phyloP scores from a whole-genome alignment of 2,329 filamentous ascomycete genomes.

The Mariannaea elegans region DNA sequence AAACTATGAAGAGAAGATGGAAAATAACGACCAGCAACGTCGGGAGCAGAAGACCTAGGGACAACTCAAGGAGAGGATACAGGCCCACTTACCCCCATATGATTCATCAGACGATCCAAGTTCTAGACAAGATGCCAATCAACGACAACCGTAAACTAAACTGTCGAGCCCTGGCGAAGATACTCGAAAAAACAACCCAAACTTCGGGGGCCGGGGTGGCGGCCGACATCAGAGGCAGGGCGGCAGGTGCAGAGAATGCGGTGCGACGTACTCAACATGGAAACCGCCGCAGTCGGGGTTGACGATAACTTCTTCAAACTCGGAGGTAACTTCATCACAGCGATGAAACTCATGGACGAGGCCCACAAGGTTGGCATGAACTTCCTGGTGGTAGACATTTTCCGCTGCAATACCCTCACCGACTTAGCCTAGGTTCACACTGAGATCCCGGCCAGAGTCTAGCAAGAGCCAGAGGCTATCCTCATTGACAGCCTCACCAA shows the following conservation, averaged over 20 bases:
- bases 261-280: constrained; percentile 46
- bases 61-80: background rate
- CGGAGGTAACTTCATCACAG: constrained; percentile 59
- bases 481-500: constrained; percentile 20
- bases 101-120: constrained; percentile 33
- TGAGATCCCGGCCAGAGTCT: too few species aligned
- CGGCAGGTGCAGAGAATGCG: constrained; percentile 47
- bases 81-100: constrained; percentile 34
- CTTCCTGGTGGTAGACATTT: constrained; percentile 24
- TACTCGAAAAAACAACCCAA: background rate
- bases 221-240: constrained; percentile 19
- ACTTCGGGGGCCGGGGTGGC: background rate
- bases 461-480: background rate
- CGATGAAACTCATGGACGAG: constrained; percentile 54
- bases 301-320: constrained; percentile 60
- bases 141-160: constrained; percentile 40
- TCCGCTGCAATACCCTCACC: background rate
- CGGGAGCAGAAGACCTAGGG: background rate
- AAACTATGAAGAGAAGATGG: too few species aligned
- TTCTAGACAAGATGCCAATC: constrained; percentile 38
- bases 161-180: constrained; percentile 19
- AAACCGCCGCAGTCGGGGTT: constrained; percentile 45
- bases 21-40: too few species aligned
- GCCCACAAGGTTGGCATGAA: constrained; percentile 18
- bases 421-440: background rate